Evolutionary conservation across 2,329 filamentous ascomycete genomes (phyloP), one percentile per base, ranked within the genome.

Genomic region (Cadophora sp.): DNA sequence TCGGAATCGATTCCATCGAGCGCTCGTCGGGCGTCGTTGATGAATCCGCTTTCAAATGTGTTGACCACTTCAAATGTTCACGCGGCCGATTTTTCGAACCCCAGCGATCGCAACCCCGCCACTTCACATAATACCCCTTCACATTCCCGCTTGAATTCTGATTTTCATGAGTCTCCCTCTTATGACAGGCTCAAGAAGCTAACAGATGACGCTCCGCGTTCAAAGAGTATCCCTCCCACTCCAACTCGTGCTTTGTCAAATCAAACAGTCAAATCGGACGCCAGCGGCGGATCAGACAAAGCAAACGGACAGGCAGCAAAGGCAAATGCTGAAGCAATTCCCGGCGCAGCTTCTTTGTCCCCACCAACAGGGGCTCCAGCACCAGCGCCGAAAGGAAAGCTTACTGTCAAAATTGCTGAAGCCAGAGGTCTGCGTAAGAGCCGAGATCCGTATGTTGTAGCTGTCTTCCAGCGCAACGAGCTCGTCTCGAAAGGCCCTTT

Each of bases 401-500:
- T 99, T 66, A 92, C 91, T 40, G 92, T 99, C 75, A 94, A 92
- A 78, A 96, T 99, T 65, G 85, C 90, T 62, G 93, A 97, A 79
- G 96, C 92, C 59, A 87, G 93, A 75, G 93, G 92, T 11, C 82
- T 99, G 63, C 87, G 91, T 69, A 92, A 90, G 67, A 93, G 93
- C 77, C 89, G 90, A 68, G 93, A 97, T 76, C 96, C 96, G 1
- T 99, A 99, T 76, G 93, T 97, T 63, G 94, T 99, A 12, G 97
- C 92, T 68, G 94, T 97, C 29, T 99, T 98, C 77, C 96, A 99
- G 79, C 92, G 93, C 79, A 97, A 95, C 77, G 96, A 99, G 79
- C 91, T 97, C 75, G 97, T 99, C 66, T 98, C 96, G 0, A 91
- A 92, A 66, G 93, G 93, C 2, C 92, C 94, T 14, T 88, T 90